Base-by-base conservation (phyloP, 768 basidiomycete genomes). In the Hygrocybe punicea region DNA sequence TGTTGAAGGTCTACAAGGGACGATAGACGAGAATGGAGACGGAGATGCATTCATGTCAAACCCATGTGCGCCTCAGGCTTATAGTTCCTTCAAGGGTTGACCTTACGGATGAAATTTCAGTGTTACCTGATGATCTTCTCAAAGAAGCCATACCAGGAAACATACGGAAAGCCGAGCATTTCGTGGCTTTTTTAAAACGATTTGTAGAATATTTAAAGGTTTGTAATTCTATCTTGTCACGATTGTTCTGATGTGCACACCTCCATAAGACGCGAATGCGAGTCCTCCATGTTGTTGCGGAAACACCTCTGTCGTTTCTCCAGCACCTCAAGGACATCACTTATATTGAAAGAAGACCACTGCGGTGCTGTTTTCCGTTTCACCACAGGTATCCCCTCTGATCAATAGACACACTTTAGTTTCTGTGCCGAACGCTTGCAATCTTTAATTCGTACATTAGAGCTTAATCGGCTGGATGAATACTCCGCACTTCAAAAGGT, bases 151-250 rank as follows among this genome's bases (percentile, higher is more conserved):
- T 99, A 49, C 97, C 97, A 33, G 97, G 97, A 10, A 99, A 99
- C 65, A 99, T 99, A 58, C 82, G 97, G 46, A 97, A 98, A 71
- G 97, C 97, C 0, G 97, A 99, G 67, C 97, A 99, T 73, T 99
- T 99, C 65, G 93, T 98, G 14, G 96, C 97, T 0, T 99, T 99
- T 75, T 73, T 99, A 59, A 98, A 96, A 72, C 86, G 97, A 53
- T 97, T 99, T 67, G 93, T 99, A 23, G 97, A 99, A 74, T 99
- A 99, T 71, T 81, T 99, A 52, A 99, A 98, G 83, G 96, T 93
- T 5, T 34, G 21, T n/a, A 2, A 16, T 21, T 35, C 34, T 35
- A 6, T 34, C 39, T 16, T 11, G n/a, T 4, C 42, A 45, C 14
- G 6, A 19, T 23, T 14, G 24, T 37, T 23, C 5, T 57, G 13